Conservation (phyloP, 441 rosid species). For the Gossypium gossypioides region DNA sequence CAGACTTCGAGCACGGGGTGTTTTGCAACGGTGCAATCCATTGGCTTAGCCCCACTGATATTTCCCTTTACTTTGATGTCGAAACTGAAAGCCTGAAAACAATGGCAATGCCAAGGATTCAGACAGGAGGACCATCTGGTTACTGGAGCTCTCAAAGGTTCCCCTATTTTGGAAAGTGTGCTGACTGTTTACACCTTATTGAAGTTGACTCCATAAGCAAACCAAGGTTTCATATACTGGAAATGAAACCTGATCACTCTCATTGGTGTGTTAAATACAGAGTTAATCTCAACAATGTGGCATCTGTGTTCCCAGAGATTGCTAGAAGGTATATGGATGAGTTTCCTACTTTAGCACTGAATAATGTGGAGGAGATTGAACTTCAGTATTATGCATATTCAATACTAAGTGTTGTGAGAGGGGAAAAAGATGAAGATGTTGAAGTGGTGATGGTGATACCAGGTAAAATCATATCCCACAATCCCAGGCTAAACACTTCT, state of each 20-base stretch:
- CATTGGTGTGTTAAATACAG: conserved; percentile 16
- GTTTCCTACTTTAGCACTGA: background rate
- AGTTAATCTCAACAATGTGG: conserved; percentile 8
- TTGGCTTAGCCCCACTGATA: conserved; percentile 21
- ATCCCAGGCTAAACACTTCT: background rate
- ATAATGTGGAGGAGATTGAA: background rate
- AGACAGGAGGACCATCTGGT: background rate
- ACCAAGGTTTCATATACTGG: conserved; percentile 11
- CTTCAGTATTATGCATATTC: conserved; percentile 11
- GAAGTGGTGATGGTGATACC: background rate
- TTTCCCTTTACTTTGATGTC: conserved; percentile 14
- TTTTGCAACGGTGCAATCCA: conserved; percentile 28
- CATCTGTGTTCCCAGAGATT: conserved; percentile 14
- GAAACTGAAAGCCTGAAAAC: conserved; percentile 14
- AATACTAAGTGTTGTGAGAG: conserved; percentile 12
- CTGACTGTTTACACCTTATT: conserved; percentile 22
- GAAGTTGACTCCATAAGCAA: conserved; percentile 17
- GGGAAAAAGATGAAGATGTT: background rate
- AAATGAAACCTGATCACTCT: conserved; percentile 20
- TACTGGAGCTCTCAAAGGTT: conserved; percentile 11
- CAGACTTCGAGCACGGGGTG: background rate
- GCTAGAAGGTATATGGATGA: background rate
- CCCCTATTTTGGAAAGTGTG: conserved; percentile 19
- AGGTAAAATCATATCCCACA: conserved; percentile 3
- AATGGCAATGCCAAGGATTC: conserved; percentile 16